These are phyloP conservation scores for Dicorynia guianensis DNA, from an alignment of 306 rosid species.

Conservation along the genomic window DNA sequence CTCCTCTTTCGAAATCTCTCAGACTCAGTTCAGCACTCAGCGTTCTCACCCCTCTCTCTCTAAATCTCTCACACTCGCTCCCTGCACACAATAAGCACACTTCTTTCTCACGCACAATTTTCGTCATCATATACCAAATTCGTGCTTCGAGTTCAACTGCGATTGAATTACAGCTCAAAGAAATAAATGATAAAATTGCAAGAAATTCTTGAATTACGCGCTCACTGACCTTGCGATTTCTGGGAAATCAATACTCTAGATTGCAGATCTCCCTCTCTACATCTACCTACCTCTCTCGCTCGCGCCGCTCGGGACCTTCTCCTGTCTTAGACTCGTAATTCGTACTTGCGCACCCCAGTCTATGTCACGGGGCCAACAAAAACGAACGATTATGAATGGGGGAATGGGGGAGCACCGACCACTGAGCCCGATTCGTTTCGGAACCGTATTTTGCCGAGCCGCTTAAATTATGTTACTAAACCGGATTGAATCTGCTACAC, in stretches of 20 bases:
- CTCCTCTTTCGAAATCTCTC: conserved; percentile 46
- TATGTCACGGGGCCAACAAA: too few species aligned
- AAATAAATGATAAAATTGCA: conserved; percentile 38
- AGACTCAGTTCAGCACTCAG: conserved; percentile 59
- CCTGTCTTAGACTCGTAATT: conserved; percentile 19
- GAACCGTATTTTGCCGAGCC: too few species aligned
- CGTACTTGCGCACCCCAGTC: background rate
- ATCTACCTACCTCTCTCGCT: conserved; percentile 42
- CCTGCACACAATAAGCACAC: conserved; percentile 94
- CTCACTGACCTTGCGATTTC: conserved; percentile 81
- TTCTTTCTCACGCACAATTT: conserved; percentile 87
- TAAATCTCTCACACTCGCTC: conserved; percentile 83
- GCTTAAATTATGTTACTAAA: too few species aligned
- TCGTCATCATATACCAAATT: conserved; percentile 57
- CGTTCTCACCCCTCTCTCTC: conserved; percentile 76
- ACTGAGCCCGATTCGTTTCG: too few species aligned
- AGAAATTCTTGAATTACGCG: conserved; percentile 45
- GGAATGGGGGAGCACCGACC: too few species aligned
- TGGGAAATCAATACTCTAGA: conserved; percentile 57
- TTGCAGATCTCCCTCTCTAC: conserved; percentile 49
- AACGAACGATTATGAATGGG: too few species aligned
- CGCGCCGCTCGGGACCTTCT: conserved; percentile 32
- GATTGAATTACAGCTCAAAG: conserved; percentile 39
- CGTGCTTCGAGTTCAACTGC: conserved; percentile 30
- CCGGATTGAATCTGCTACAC: too few species aligned